Percentiles rank a stretch among this genome's conserved stretches.
These are phyloP conservation scores for Suillus placidus DNA, from an alignment of 768 basidiomycete genomes.

Conservation along the genomic window DNA sequence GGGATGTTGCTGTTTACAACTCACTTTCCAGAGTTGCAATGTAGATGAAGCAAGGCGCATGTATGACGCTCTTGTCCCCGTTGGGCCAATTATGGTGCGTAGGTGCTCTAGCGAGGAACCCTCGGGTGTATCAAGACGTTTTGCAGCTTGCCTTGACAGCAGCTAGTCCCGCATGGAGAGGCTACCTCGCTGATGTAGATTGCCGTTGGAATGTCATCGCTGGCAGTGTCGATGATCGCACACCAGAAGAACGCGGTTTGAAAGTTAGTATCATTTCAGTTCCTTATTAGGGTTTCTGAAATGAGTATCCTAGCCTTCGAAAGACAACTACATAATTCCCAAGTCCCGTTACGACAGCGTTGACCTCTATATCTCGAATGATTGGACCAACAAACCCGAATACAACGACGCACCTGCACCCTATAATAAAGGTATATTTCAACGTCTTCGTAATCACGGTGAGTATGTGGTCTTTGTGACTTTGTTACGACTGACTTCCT, in stretches of 20 bases:
- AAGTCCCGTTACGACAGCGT: constrained; percentile 99
- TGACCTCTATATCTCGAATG: constrained; percentile 87
- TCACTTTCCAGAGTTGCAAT: constrained; percentile 97
- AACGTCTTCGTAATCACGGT: constrained; percentile 77
- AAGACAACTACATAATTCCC: constrained; percentile 77
- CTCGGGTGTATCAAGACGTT: constrained; percentile 8
- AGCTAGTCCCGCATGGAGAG: constrained; percentile 93
- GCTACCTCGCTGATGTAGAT: constrained; percentile 94
- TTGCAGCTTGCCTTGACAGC: constrained; percentile 88
- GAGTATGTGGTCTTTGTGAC: constrained; percentile 21
- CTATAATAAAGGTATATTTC: constrained; percentile 72
- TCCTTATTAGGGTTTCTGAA: constrained; percentile 13
- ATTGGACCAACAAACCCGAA: constrained; percentile 86
- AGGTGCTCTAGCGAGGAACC: neutral
- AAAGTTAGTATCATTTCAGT: constrained; percentile 50
- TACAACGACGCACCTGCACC: constrained; percentile 91
- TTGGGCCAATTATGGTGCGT: constrained; percentile 92
- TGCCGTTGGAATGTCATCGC: constrained; percentile 99
- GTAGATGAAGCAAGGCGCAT: constrained; percentile 88
- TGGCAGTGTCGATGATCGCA: constrained; percentile 97
- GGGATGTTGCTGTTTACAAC: constrained; percentile 97
- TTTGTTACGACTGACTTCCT: neutral
- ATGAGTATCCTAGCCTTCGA: constrained; percentile 61
- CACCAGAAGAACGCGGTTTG: constrained; percentile 89
- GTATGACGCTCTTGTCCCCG: constrained; percentile 95